Evolutionary conservation across 495 filamentous ascomycete species (phyloP), one percentile per base, ranked within the genome.

Genomic region (Umbilicaria muhlenbergii): DNA sequence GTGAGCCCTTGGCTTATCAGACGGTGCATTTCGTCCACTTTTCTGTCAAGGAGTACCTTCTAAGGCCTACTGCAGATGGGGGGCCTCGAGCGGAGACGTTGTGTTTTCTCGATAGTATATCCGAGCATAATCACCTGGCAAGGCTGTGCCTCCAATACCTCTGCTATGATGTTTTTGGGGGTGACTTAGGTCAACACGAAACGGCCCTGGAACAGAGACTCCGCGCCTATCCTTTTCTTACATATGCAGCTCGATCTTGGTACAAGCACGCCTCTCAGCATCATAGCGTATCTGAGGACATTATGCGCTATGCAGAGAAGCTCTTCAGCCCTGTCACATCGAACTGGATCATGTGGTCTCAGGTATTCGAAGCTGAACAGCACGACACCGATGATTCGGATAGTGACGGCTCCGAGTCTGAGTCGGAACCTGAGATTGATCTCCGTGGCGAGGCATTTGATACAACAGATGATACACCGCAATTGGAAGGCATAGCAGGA

Each of bases 11-110:
- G 32, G 39, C 39, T n/a, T 16, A 32, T 8, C 37, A 40, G 6
- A 56, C 38, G 7, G 32, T 58, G 13, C 54, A 58, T 21, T 57
- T 58, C 31, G 46, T 45, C 10, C 54, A 56, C 39, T 58, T 53
- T 18, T 57, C 50, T 1, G 47, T 45, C 15, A 53, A 53, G 31
- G 55, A 58, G 17, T 58, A 45, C 36, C 50, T 58, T 16, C 36
- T 47, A 17, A 10, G 31, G 10, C 1, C 28, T 38, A 10, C 36
- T 6, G 40, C 41, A 15, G 33, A 38, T 36, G 45, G 19, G 14
- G 28, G 35, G 33, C 15, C 49, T 13, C 28, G 24, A 33, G 31
- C 44, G 5, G 34, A 49, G 43, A 38, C 13, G 3, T 16, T 45
- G 4, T 39, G 39, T 32, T 49, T 51, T 5, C 41, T 46, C 4